Base-by-base conservation (phyloP, 164 flowering plant genomes). In the Paratinospora sagittata region DNA sequence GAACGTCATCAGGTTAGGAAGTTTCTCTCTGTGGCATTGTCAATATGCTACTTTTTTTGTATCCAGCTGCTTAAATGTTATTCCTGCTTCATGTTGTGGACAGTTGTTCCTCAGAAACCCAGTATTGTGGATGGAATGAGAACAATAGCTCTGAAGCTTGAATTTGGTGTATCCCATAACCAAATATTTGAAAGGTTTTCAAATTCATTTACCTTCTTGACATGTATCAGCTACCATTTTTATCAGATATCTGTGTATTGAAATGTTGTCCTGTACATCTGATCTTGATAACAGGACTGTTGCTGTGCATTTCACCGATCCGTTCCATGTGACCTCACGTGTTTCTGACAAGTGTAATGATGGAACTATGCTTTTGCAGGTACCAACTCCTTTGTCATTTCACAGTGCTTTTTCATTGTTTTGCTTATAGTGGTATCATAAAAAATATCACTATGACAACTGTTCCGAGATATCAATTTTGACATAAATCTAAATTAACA, bases 231-330 rank as follows among this genome's bases (percentile, higher is more conserved):
- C 17, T 55, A 16, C 24, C 6, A n/a, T 8, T 8, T 55, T n/a
- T 55, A 55, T 55, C 8, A 55, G 21, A 17, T 9, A 21, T 64
- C 63, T 34, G 60, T 24, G 49, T 72, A 45, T 27, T 63, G 41
- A 19, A 61, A 27, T 36, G 33, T 61, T 55, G 5, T 65, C 26
- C 41, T 73, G 66, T 63, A 74, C 67, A 57, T 16, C 21, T 47
- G 17, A 17, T 69, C 33, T 43, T 65, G 24, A 47, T 68, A 7
- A 73, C 92, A 94, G 97, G 85, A 95, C 99, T 39, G 47, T 95
- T 58, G 97, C 99, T 65, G 87, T 92, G 69, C 98, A 95, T 82
- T 94, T 94, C 71, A 94, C 97, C 37, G 88, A 95, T 26, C 99
- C 99, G 72, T 91, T 95, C 75, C 89, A 88, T 78, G 92, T 95